Conservation (phyloP, 306 rosid genomes). For the Castanopsis chinensis region DNA sequence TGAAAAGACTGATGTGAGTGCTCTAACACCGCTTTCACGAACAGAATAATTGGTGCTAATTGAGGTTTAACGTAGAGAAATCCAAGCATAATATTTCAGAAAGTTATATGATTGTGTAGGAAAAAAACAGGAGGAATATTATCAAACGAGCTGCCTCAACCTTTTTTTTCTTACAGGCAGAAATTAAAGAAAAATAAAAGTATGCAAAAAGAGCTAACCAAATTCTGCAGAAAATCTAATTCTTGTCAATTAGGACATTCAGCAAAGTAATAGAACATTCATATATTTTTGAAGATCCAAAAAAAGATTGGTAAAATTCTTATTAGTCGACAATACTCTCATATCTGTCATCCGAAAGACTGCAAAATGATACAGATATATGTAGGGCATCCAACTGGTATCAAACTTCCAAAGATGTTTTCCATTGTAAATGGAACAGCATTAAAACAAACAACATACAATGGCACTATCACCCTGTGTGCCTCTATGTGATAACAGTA, state of each 20-base stretch:
- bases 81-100: too few relatives aligned
- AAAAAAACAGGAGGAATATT: too few relatives aligned
- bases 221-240: neutral
- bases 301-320: neutral
- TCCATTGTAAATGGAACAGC: neutral
- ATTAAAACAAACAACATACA: slow-evolving; percentile 6
- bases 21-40: too few relatives aligned
- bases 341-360: neutral
- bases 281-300: neutral
- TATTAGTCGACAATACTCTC: neutral
- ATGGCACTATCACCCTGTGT: neutral
- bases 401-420: neutral
- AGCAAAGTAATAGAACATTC: neutral
- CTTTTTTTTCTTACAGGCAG: too few relatives aligned
- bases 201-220: neutral
- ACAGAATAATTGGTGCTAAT: too few relatives aligned
- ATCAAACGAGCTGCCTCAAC: too few relatives aligned
- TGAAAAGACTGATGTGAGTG: too few relatives aligned
- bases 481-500: slow-evolving; percentile 73
- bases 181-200: too few relatives aligned
- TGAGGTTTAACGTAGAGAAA: too few relatives aligned
- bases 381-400: neutral
- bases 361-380: neutral
- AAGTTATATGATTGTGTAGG: too few relatives aligned
- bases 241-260: neutral